Evolutionary conservation across 345 rosid genomes (phyloP).

Genomic region (Hirschfeldia incana): DNA sequence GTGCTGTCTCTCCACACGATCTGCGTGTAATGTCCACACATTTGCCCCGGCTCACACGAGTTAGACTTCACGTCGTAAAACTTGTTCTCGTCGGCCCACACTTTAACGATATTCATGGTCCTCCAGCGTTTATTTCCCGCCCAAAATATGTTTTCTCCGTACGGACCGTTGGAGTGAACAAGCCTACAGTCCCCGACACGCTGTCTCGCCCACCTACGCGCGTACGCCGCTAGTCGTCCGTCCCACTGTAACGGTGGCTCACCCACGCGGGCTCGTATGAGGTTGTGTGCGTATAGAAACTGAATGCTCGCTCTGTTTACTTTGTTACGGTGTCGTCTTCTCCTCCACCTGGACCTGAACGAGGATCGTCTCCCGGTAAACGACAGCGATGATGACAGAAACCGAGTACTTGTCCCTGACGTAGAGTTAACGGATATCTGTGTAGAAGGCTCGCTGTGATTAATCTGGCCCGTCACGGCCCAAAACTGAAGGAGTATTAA

Average conservation of each 20-base stretch:
- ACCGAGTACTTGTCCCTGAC: neutral
- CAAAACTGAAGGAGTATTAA: constrained; percentile 19
- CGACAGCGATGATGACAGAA: constrained; percentile 8
- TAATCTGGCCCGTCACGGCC: constrained; percentile 19
- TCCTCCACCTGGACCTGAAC: constrained; percentile 20
- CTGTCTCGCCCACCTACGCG: constrained; percentile 43
- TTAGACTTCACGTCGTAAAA: constrained; percentile 37
- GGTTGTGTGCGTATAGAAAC: constrained; percentile 48
- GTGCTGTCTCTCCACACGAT: constrained; percentile 49
- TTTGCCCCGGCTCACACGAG: constrained; percentile 31
- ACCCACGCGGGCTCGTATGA: constrained; percentile 33
- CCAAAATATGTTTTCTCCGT: constrained; percentile 63
- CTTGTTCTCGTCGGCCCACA: constrained; percentile 46
- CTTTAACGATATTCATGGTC: constrained; percentile 33
- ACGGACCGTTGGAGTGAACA: constrained; percentile 47
- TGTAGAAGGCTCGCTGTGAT: neutral
- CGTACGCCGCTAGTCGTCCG: constrained; percentile 40
- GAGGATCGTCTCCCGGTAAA: neutral
- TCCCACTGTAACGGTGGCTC: constrained; percentile 46
- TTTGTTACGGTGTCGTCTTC: constrained; percentile 21
- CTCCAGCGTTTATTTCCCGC: constrained; percentile 40
- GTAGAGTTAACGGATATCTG: constrained; percentile 20
- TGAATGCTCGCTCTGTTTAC: constrained; percentile 19
- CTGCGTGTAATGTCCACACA: constrained; percentile 69
- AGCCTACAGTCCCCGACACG: constrained; percentile 44